Conservation (phyloP, 1,284 basidiomycete genomes). For the Heimioporus punctisporus region DNA sequence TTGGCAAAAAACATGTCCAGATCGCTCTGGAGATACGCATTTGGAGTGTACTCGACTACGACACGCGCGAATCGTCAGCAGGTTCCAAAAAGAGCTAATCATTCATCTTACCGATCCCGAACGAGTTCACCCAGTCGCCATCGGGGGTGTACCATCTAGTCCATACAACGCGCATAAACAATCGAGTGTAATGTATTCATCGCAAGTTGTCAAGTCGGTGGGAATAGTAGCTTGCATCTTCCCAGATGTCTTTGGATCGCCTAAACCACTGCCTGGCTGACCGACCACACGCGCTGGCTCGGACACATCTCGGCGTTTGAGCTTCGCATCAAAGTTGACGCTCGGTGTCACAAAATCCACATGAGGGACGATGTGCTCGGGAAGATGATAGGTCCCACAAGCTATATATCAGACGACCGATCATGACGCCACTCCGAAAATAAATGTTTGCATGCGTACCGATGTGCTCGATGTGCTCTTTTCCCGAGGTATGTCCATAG, state of each 20-base stretch:
- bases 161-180: constrained; percentile 50
- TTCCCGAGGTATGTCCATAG: constrained; percentile 38
- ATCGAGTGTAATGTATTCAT: constrained; percentile 43
- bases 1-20: constrained; percentile 44
- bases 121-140: constrained; percentile 44
- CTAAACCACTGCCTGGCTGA: constrained; percentile 28
- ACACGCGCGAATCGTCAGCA: no score
- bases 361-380: constrained; percentile 42
- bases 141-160: constrained; percentile 40
- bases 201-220: constrained; percentile 34
- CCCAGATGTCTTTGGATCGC: constrained; percentile 36
- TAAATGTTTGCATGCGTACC: no score
- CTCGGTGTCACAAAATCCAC: constrained; percentile 47
- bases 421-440: no score
- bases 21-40: constrained; percentile 41
- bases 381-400: constrained; percentile 45
- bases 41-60: constrained; percentile 43
- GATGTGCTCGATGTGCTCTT: constrained; percentile 24
- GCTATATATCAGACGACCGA: constrained; percentile 23
- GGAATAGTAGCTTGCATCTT: constrained; percentile 23
- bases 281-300: constrained; percentile 19
- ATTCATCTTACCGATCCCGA: constrained; percentile 43
- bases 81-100: no score
- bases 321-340: constrained; percentile 37
- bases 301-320: constrained; percentile 4